A percentile compares a stretch with the other conserved stretches of the same genome.
Conservation (phyloP, 2,329 filamentous ascomycete genomes). For the Fusarium gaditjirri region DNA sequence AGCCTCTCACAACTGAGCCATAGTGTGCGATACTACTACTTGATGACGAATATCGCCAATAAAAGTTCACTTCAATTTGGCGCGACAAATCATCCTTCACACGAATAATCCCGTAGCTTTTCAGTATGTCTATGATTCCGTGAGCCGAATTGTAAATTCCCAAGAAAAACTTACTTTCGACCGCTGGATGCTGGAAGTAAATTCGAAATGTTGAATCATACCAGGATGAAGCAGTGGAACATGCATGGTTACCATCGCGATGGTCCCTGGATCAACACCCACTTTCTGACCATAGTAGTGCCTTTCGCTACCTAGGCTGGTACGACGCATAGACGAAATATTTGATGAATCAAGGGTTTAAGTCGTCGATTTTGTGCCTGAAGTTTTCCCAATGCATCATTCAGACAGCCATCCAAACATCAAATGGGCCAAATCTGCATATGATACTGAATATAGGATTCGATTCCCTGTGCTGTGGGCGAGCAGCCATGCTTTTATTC, state of each 20-base stretch:
- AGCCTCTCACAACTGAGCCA: slow-evolving; percentile 62
- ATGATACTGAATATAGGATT: no score
- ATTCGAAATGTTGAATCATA: neutral
- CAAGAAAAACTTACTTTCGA: neutral
- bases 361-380: neutral
- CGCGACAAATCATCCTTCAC: neutral
- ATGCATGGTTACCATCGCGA: neutral
- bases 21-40: slow-evolving; percentile 64
- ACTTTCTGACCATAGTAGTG: neutral
- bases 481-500: neutral
- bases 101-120: neutral
- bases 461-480: neutral
- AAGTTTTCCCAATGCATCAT: neutral
- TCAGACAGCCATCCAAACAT: no score
- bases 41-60: neutral
- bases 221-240: neutral
- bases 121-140: neutral
- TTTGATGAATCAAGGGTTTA: neutral
- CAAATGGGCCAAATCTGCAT: neutral
- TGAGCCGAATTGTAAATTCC: neutral
- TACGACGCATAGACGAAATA: neutral
- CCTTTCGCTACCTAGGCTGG: neutral
- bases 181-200: neutral
- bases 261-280: neutral
- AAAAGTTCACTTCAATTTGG: neutral